Base-by-base conservation (phyloP, 768 basidiomycete genomes). In the Krasilnikovozyma curviuscula region DNA sequence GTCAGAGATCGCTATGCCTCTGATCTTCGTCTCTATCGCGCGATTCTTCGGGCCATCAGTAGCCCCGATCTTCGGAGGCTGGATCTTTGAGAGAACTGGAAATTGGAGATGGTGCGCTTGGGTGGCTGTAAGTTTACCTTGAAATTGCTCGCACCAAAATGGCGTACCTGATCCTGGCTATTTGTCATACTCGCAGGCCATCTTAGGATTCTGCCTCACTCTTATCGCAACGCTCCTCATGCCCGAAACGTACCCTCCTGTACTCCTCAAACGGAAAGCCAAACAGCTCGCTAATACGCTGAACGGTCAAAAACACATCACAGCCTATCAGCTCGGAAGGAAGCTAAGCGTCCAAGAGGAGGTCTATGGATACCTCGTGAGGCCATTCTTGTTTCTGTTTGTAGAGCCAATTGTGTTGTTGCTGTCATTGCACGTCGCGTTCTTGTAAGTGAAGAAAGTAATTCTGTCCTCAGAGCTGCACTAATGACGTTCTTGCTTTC, bases 371-470 rank as follows among this genome's bases (percentile, higher is more conserved):
- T 50, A 50, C 23, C 49, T 50, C 49, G 37, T 50, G 24, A 27
- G 42, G 9, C 49, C 49, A n/a, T 50, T 50, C 21, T 13, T 50
- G 23, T 49, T 44, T 23, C 18, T 49, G 48, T 49, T 3, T 27
- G 48, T 41, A 23, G 48, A 49, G 21, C 48, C 48, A 2, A 49
- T 49, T 29, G 48, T 49, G 3, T 27, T 49, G 1, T 23, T 49
- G 5, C 42, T 49, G 9, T 37, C 32, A 1, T 32, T 50, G 21
- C 49, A 50, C 25, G 49, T 50, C 7, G 37, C 42, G 8, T 50
- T 50, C 43, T 24, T 50, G n/a, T n/a, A n/a, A n/a, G n/a, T n/a
- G n/a, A n/a, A n/a, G n/a, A n/a, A n/a, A n/a, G n/a, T n/a, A n/a
- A n/a, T n/a, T n/a, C n/a, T n/a, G n/a, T n/a, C n/a, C n/a, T n/a